Percentiles rank a stretch among this genome's conserved stretches.
Evolutionary conservation across 768 basidiomycete genomes (phyloP).

Genomic region (Trametes meyenii): DNA sequence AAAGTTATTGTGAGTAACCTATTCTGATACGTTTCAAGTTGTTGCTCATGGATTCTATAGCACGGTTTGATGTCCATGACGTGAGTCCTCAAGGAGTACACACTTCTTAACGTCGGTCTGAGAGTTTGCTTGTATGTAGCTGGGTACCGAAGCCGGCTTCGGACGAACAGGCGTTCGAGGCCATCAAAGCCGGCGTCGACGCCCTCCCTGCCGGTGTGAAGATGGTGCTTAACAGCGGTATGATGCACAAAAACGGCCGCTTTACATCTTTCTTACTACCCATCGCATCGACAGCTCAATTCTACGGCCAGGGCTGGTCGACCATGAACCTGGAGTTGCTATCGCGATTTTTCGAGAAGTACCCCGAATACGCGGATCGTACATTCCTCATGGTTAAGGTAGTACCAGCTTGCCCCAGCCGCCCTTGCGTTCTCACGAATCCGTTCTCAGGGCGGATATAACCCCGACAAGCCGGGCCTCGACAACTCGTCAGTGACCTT

Average conservation of each 20-base stretch:
- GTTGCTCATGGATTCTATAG: conserved; percentile 7
- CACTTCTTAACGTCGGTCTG: neutral
- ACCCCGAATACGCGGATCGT: conserved; percentile 47
- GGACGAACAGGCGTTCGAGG: conserved; percentile 63
- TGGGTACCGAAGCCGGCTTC: conserved; percentile 47
- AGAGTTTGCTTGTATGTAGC: neutral
- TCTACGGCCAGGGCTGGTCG: conserved; percentile 49
- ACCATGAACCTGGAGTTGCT: conserved; percentile 52
- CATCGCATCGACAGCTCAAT: conserved; percentile 43
- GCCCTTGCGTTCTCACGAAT: no score
- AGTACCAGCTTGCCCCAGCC: neutral
- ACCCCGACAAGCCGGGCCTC: neutral
- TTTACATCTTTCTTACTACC: neutral
- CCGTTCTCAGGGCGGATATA: conserved; percentile 26
- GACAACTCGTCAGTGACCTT: conserved; percentile 37
- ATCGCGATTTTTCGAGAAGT: conserved; percentile 50
- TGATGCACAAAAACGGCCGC: conserved; percentile 12
- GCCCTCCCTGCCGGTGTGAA: conserved; percentile 46
- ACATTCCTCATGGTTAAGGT: conserved; percentile 55
- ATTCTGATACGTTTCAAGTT: conserved; percentile 24
- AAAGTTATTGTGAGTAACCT: conserved; percentile 43
- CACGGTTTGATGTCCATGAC: conserved; percentile 64
- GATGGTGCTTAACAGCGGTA: conserved; percentile 54
- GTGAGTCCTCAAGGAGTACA: conserved; percentile 30
- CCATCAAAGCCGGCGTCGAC: conserved; percentile 56